A percentile compares a stretch with the other conserved stretches of the same genome.
phyloP scores from a whole-genome alignment of 2,329 filamentous ascomycete genomes.

The Dactylellina haptotyla region DNA sequence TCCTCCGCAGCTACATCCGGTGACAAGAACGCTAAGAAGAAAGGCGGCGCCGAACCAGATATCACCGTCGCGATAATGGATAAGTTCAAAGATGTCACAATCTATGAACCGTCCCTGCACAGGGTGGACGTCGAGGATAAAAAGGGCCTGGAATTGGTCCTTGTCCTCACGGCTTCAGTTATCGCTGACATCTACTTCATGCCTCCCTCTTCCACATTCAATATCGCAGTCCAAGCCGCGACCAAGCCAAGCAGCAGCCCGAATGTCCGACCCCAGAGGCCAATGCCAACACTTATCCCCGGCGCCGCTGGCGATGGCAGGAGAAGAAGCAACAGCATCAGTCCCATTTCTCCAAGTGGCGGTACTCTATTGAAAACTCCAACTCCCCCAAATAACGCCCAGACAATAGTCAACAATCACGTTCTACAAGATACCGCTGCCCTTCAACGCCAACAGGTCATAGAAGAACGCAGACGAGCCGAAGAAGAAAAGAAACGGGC shows the following conservation, averaged over 20 bases:
- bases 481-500: constrained; percentile 58
- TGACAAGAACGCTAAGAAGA: constrained; percentile 42
- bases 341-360: constrained; percentile 49
- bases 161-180: constrained; percentile 72
- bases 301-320: constrained; percentile 56
- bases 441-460: constrained; percentile 67
- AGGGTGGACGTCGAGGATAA: constrained; percentile 92
- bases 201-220: constrained; percentile 79
- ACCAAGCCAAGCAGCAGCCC: constrained; percentile 10
- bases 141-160: constrained; percentile 87
- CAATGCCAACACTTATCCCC: constrained; percentile 48
- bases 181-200: constrained; percentile 74
- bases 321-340: constrained; percentile 61
- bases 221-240: constrained; percentile 68
- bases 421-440: constrained; percentile 55
- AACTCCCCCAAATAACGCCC: constrained; percentile 44
- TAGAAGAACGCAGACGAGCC: constrained; percentile 64
- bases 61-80: constrained; percentile 89
- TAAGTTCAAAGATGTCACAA: constrained; percentile 69
- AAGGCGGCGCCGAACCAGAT: constrained; percentile 74
- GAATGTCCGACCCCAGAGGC: constrained; percentile 53
- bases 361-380: constrained; percentile 29
- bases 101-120: constrained; percentile 92
- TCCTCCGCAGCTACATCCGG: constrained; percentile 46
- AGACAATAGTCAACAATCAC: constrained; percentile 55